Base-by-base conservation (phyloP, 306 rosid genomes). In the Pyrus bretschneideri region DNA sequence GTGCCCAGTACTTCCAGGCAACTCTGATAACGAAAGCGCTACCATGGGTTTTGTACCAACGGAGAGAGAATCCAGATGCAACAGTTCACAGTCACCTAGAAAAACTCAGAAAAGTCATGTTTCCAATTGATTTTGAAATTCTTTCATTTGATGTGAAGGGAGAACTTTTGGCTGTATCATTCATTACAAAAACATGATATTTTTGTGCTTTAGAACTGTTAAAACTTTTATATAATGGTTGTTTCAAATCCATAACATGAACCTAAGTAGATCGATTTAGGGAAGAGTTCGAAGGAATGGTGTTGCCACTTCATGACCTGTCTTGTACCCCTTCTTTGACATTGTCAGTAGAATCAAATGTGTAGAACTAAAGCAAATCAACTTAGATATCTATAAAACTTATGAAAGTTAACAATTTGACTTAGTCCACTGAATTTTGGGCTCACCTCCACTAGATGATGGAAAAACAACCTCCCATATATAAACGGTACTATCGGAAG, bases 41-140 rank as follows among this genome's bases (percentile, higher is more conserved):
- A 91, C 98, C 97, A 92, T 91, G 62, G 96, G 85, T 85, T 91
- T 95, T 58, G 88, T 73, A 80, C 98, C 96, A 85, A 92, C 83
- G 70, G 83, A 72, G 66, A 95, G 85, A 67, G 91, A 85, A 74
- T 95, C 96, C 81, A 92, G 75, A 64, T 84, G 82, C 33, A 81
- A 71, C 76, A 95, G 62, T 75, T 85, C 79, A 80, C 97, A 89
- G 81, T 87, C 93, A 72, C 93, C 99, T 95, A 78, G 80, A 85
- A 87, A 31, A 65, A 78, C 12, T 2, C 70, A 64, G 42, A 18
- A 31, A 64, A 31, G 69, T 64, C 25, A 64, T 3, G 35, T 64
- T 17, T 64, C 15, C 6, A 21, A 3, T 15, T 31, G n/a, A 31
- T 22, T 30, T 64, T 31, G 45, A 4, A 62, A 9, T 62, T 62